Base-by-base conservation (phyloP, 495 filamentous ascomycete genomes). In the Daldinia bambusicola region DNA sequence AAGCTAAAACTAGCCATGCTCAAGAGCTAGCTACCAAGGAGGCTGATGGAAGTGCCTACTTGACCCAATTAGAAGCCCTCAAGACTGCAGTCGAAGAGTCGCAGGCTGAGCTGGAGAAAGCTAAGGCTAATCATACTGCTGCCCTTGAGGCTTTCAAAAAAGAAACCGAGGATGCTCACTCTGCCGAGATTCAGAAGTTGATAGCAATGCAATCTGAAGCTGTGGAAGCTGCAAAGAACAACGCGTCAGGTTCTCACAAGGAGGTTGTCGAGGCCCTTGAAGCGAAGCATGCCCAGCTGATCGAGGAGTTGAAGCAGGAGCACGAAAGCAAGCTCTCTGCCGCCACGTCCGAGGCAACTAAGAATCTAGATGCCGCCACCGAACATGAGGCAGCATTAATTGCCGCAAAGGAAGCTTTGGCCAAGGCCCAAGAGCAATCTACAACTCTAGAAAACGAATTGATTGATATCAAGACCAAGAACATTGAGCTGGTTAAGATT, bases 101-200 rank as follows among this genome's bases (percentile, higher is more conserved):
- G 55, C 78, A 79, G 26, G 76, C 75, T 3, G 74, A 85, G 43
- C 75, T 84, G 16, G 77, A 78, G 61, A 80, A 84, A 52, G 77
- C 78, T 0, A 76, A 81, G 45, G 77, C 77, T 31, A 71, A 67
- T 5, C 80, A 84, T 56, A 74, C 76, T 10, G 69, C 77, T 18
- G 76, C 78, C 12, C 55, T 86, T n/a, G 80, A 78, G 22, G 67
- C 80, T 1, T 53, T 80, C 18, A 84, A 80, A 74, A 81, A 82
- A 63, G 78, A 79, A 31, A 76, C 77, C 12, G 82, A 86, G 55
- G 78, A 81, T 20, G 75, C 70, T 12, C 83, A 87, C 63, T 78
- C 78, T 5, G 72, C 76, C 31, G 85, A 87, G 61, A 65, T 86
- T 7, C 83, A 87, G 71, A 81, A 84, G 69, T 69, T 87, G 26